These are phyloP conservation scores for Silene vulgaris DNA, from an alignment of 179 eudicot genomes.

Conservation along the genomic window DNA sequence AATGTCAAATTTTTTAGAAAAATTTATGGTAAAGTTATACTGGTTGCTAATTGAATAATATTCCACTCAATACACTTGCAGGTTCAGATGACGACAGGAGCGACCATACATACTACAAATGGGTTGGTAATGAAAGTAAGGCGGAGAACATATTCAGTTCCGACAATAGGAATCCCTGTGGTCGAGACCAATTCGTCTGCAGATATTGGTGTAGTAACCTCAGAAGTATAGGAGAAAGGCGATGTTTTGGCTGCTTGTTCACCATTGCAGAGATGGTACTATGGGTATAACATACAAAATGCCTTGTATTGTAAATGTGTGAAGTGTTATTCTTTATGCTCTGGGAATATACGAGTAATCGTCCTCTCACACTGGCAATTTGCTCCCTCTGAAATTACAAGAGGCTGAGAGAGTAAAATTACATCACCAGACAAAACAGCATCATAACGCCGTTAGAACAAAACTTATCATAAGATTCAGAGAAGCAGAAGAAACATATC, in stretches of 20 bases:
- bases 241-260: constrained; percentile 35
- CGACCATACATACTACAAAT: constrained; percentile 88
- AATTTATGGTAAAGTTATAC: not conserved
- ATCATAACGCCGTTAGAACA: not conserved
- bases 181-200: constrained; percentile 38
- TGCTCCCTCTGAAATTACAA: too few species aligned
- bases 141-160: constrained; percentile 48
- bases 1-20: not conserved
- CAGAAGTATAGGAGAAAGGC: constrained; percentile 32
- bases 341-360: not conserved
- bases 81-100: constrained; percentile 97
- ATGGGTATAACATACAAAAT: not conserved
- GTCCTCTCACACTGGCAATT: not conserved
- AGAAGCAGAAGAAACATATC: not conserved
- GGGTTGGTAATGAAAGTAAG: constrained; percentile 83
- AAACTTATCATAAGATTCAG: not conserved
- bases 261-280: constrained; percentile 12
- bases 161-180: constrained; percentile 41
- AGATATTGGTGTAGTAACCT: constrained; percentile 22
- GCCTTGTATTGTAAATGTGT: not conserved
- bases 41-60: not conserved
- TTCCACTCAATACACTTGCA: constrained; percentile 24
- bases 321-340: constrained; percentile 1
- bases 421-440: not conserved
- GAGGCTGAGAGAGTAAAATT: not conserved